These are phyloP conservation scores for Clohesyomyces aquaticus DNA, from an alignment of 495 filamentous ascomycete genomes.

Conservation along the genomic window DNA sequence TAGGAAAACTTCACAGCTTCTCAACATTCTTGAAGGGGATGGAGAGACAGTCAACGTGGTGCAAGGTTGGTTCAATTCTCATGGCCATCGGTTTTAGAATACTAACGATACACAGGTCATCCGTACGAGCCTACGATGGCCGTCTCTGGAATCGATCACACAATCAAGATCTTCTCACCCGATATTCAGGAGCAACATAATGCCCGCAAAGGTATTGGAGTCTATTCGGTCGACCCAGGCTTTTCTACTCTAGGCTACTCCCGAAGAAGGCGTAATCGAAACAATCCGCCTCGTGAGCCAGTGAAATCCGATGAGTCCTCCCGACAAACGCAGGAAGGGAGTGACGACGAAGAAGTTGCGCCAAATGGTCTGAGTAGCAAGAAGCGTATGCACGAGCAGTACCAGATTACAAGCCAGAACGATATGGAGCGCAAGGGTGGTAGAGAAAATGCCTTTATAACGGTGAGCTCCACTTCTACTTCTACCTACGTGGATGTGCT, in stretches of 20 bases:
- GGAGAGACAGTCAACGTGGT: slow-evolving; percentile 76
- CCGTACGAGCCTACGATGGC: slow-evolving; percentile 74
- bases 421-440: slow-evolving; percentile 65
- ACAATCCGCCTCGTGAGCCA: slow-evolving; percentile 10
- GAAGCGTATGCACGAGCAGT: slow-evolving; percentile 63
- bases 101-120: slow-evolving; percentile 54
- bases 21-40: slow-evolving; percentile 73
- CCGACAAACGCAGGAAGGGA: slow-evolving; percentile 16
- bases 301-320: neutral
- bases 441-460: slow-evolving; percentile 64
- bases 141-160: slow-evolving; percentile 73
- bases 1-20: slow-evolving; percentile 62
- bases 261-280: slow-evolving; percentile 24
- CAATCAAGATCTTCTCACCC: slow-evolving; percentile 75
- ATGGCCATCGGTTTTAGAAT: neutral
- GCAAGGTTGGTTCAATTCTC: slow-evolving; percentile 54
- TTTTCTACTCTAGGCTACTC: slow-evolving; percentile 48
- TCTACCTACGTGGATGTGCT: slow-evolving; percentile 5
- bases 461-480: slow-evolving; percentile 54
- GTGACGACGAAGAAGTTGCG: slow-evolving; percentile 42
- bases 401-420: slow-evolving; percentile 68
- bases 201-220: slow-evolving; percentile 60
- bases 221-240: slow-evolving; percentile 48
- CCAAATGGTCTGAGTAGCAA: slow-evolving; percentile 56
- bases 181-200: slow-evolving; percentile 63